A percentile compares a stretch with the other conserved stretches of the same genome.
Conservation (phyloP, 2,329 filamentous ascomycete species). For the Fusarium brachygibbosum region DNA sequence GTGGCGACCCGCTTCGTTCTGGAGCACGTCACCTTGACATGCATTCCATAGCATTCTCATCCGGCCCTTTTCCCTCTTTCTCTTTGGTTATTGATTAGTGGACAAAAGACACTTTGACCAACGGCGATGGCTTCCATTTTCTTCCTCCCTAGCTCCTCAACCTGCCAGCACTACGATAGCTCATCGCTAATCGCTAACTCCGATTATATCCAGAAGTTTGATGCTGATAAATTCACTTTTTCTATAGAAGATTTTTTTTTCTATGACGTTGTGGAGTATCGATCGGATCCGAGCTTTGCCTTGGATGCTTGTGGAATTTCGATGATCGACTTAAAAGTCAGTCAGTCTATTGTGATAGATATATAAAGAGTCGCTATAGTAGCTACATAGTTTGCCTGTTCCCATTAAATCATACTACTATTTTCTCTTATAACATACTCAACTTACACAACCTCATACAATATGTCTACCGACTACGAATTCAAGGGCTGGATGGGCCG, state of each 20-base stretch:
- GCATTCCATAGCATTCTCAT: not conserved
- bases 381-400: not conserved
- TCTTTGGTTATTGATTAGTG: constrained; percentile 7
- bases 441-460: constrained; percentile 13
- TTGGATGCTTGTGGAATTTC: constrained; percentile 19
- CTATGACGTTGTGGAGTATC: constrained; percentile 36
- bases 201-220: constrained; percentile 25
- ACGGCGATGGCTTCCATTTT: constrained; percentile 39
- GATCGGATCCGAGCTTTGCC: not conserved
- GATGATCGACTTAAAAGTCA: not conserved
- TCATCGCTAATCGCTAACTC: constrained; percentile 14
- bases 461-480: constrained; percentile 57
- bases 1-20: constrained; percentile 25
- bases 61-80: constrained; percentile 15
- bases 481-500: constrained; percentile 67
- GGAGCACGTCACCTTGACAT: constrained; percentile 18
- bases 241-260: not conserved
- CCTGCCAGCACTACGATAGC: not conserved
- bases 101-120: constrained; percentile 4
- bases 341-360: not conserved
- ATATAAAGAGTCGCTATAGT: constrained; percentile 14
- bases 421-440: not conserved
- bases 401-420: not conserved
- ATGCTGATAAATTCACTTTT: constrained; percentile 36
- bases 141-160: not conserved